A percentile compares a stretch with the other conserved stretches of the same genome.
Conservation (phyloP, 345 rosid species). For the Combretum micranthum region DNA sequence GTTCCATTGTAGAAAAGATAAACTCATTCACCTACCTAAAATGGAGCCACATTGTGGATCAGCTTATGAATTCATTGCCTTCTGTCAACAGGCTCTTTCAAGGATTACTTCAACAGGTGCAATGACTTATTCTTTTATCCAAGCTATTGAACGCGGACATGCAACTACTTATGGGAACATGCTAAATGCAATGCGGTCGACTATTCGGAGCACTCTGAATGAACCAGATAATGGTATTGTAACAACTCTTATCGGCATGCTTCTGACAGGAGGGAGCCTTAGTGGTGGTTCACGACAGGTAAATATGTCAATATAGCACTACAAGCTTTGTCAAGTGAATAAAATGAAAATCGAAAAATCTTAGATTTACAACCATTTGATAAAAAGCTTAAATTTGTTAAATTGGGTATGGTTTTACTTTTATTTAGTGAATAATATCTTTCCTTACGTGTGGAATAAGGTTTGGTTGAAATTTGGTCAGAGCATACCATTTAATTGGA, state of each 20-base stretch:
- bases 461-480: too few species aligned
- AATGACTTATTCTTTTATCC: conserved; percentile 90
- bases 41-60: too few species aligned
- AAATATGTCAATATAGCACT: not conserved
- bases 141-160: conserved; percentile 69
- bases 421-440: too few species aligned
- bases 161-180: conserved; percentile 63
- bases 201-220: conserved; percentile 34
- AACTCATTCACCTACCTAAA: too few species aligned
- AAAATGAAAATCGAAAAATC: not conserved
- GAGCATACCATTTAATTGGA: too few species aligned
- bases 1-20: too few species aligned
- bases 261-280: conserved; percentile 40
- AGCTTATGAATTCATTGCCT: too few species aligned
- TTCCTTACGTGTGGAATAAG: too few species aligned
- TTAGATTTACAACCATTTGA: not conserved
- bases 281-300: conserved; percentile 42
- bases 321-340: not conserved
- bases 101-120: conserved; percentile 75
- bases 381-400: not conserved
- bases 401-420: too few species aligned
- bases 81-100: conserved; percentile 48
- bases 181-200: conserved; percentile 67
- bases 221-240: conserved; percentile 37
- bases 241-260: conserved; percentile 53